Percentiles rank a stretch among this genome's conserved stretches.
Conservation (phyloP, 331 rosid species). For the Acacia concinna region DNA sequence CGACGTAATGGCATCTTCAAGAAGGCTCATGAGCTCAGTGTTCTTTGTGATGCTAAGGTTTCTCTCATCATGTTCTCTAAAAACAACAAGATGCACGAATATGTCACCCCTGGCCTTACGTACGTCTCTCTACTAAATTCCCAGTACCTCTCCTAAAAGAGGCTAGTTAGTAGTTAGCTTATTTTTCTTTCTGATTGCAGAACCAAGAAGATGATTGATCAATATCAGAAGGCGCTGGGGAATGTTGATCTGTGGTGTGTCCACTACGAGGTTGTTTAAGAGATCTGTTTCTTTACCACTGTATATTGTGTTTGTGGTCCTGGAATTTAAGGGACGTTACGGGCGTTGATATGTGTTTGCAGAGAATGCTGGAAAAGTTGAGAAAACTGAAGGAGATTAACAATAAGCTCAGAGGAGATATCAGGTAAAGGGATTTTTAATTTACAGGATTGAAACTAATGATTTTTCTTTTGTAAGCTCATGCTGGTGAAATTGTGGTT, state of each 20-base stretch:
- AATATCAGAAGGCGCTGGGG: slow-evolving; percentile 54
- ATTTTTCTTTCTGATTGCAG: slow-evolving; percentile 22
- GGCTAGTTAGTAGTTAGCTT: not conserved
- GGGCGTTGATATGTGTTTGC: not conserved
- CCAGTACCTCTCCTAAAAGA: too few relatives aligned
- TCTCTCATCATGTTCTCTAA: slow-evolving; percentile 81
- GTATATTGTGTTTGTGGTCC: too few relatives aligned
- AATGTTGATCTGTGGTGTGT: slow-evolving; percentile 69
- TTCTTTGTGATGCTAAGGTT: slow-evolving; percentile 85
- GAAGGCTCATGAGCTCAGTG: slow-evolving; percentile 90
- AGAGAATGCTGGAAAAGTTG: slow-evolving; percentile 69
- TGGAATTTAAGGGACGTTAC: not conserved
- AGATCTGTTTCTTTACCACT: not conserved
- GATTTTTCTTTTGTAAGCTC: slow-evolving; percentile 19
- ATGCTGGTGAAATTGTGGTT: not conserved
- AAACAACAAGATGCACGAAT: slow-evolving; percentile 63
- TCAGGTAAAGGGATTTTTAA: slow-evolving; percentile 45
- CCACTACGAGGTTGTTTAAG: slow-evolving; percentile 84
- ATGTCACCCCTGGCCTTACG: slow-evolving; percentile 50
- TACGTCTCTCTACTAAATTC: not conserved
- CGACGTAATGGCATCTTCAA: slow-evolving; percentile 79
- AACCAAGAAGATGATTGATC: slow-evolving; percentile 66
- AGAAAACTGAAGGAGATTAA: slow-evolving; percentile 63
- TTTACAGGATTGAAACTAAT: not conserved
- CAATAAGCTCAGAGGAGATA: slow-evolving; percentile 62